Conservation (phyloP, 192 early-diverging fungal species). For the Coemansia sp. region DNA sequence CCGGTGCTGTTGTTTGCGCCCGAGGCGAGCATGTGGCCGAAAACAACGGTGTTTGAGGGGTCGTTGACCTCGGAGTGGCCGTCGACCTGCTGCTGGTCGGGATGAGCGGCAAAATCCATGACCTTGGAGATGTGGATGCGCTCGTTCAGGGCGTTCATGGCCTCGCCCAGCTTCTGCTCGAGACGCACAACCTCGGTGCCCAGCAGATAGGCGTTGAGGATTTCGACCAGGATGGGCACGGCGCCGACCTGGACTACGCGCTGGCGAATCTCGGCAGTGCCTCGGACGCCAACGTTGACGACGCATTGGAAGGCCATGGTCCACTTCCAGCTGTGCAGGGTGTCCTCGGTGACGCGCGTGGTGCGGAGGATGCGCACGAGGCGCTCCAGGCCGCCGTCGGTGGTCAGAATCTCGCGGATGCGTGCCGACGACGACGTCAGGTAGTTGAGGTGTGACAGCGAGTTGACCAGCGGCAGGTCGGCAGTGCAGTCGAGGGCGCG, state of each 20-base stretch:
- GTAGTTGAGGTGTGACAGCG: conserved; percentile 83
- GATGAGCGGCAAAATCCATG: conserved; percentile 30
- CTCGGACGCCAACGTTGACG: conserved; percentile 82
- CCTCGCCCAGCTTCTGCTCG: conserved; percentile 46
- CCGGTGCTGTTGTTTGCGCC: conserved; percentile 43
- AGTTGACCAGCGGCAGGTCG: conserved; percentile 80
- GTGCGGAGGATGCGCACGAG: conserved; percentile 77
- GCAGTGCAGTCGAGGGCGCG: conserved; percentile 93
- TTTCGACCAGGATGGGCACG: conserved; percentile 75
- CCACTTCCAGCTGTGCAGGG: conserved; percentile 75
- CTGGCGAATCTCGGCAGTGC: conserved; percentile 71
- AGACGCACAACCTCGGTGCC: conserved; percentile 28
- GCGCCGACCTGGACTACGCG: conserved; percentile 84
- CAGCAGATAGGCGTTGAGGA: conserved; percentile 58
- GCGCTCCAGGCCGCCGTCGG: conserved; percentile 86
- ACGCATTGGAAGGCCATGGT: conserved; percentile 79
- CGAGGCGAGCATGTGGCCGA: conserved; percentile 39
- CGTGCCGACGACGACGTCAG: conserved; percentile 77
- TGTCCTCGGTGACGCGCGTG: conserved; percentile 62
- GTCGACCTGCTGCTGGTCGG: conserved; percentile 6
- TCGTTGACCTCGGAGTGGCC: conserved; percentile 38
- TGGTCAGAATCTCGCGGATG: conserved; percentile 74
- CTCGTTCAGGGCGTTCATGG: conserved; percentile 21
- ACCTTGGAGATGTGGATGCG: conserved; percentile 26
- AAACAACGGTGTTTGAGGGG: conserved; percentile 38